phyloP scores from a whole-genome alignment of 73 alveolate species.

The Paraurostyla sp. region DNA sequence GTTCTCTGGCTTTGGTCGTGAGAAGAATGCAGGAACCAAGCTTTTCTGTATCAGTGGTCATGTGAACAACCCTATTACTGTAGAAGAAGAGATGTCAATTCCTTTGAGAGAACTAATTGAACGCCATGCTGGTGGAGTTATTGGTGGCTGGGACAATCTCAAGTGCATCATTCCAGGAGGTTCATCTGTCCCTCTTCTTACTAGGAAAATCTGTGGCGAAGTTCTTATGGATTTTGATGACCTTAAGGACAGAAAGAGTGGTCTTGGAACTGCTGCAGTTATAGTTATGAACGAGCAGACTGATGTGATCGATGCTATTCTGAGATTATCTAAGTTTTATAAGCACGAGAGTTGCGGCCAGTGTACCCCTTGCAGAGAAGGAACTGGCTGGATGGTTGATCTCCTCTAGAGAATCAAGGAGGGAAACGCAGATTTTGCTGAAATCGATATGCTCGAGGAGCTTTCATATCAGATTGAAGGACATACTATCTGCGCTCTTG shows the following conservation, averaged over 20 bases:
- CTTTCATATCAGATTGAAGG: conserved; percentile 91
- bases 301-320: conserved; percentile 91
- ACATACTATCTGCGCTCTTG: conserved; percentile 94
- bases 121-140: conserved; percentile 94
- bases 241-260: conserved; percentile 86
- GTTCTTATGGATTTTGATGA: conserved; percentile 96
- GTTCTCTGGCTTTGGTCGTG: conserved; percentile 91
- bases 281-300: conserved; percentile 93
- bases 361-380: conserved; percentile 97
- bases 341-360: conserved; percentile 94
- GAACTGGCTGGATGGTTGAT: conserved; percentile 94
- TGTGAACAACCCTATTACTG: conserved; percentile 93
- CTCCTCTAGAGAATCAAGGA: conserved; percentile 84
- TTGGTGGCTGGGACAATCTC: conserved; percentile 95
- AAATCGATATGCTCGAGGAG: conserved; percentile 91
- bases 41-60: conserved; percentile 91
- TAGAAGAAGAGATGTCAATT: conserved; percentile 92
- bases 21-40: conserved; percentile 89
- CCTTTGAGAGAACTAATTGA: conserved; percentile 91
- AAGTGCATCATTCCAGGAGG: conserved; percentile 93
- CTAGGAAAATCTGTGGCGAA: conserved; percentile 84
- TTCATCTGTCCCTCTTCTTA: conserved; percentile 90
- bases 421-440: conserved; percentile 95
- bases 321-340: conserved; percentile 88
- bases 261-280: conserved; percentile 97